Percentiles rank a stretch among this genome's conserved stretches.
These are phyloP conservation scores for Tardiomyces depauwii DNA, from an alignment of 1,139 yeast genomes.

Conservation along the genomic window DNA sequence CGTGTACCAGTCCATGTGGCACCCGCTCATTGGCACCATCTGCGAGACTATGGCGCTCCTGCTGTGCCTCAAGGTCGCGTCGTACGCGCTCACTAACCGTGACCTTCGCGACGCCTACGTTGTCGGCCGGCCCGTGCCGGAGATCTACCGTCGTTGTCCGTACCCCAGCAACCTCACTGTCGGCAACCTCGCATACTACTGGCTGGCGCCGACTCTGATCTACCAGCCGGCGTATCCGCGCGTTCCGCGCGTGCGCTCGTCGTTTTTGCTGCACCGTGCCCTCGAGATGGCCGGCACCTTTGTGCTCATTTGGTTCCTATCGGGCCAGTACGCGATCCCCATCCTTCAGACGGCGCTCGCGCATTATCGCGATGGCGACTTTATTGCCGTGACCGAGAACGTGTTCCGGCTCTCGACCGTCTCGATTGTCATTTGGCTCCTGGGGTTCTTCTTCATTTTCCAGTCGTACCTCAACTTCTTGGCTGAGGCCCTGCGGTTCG, in stretches of 20 bases:
- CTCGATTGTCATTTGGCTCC: slow-evolving; percentile 31
- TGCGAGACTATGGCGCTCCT: slow-evolving; percentile 32
- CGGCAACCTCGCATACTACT: slow-evolving; percentile 27
- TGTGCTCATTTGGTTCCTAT: slow-evolving; percentile 27
- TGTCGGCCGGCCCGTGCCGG: slow-evolving; percentile 20
- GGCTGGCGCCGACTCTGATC: slow-evolving; percentile 36
- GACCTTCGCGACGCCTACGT: slow-evolving; percentile 29
- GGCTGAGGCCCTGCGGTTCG: slow-evolving; percentile 51
- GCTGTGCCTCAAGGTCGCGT: slow-evolving; percentile 30
- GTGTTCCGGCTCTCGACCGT: slow-evolving; percentile 30
- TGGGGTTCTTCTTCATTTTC: slow-evolving; percentile 32
- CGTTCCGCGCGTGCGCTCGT: slow-evolving; percentile 21
- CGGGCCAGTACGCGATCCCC: slow-evolving; percentile 33
- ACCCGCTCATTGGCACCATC: slow-evolving; percentile 34
- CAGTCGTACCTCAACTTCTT: slow-evolving; percentile 41
- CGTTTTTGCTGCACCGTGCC: slow-evolving; percentile 24
- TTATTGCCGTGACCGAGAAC: slow-evolving; percentile 26
- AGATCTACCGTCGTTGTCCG: slow-evolving; percentile 21
- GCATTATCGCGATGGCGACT: slow-evolving; percentile 17
- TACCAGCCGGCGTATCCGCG: slow-evolving; percentile 37
- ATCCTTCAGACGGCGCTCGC: slow-evolving; percentile 27
- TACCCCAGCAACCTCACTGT: slow-evolving; percentile 32
- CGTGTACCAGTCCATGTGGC: slow-evolving; percentile 26
- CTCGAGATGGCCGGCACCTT: slow-evolving; percentile 25
- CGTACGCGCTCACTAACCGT: slow-evolving; percentile 34